A percentile compares a stretch with the other conserved stretches of the same genome.
Evolutionary conservation across 257 asterid genomes (phyloP).

Genomic region (Primulina huaijiensis): DNA sequence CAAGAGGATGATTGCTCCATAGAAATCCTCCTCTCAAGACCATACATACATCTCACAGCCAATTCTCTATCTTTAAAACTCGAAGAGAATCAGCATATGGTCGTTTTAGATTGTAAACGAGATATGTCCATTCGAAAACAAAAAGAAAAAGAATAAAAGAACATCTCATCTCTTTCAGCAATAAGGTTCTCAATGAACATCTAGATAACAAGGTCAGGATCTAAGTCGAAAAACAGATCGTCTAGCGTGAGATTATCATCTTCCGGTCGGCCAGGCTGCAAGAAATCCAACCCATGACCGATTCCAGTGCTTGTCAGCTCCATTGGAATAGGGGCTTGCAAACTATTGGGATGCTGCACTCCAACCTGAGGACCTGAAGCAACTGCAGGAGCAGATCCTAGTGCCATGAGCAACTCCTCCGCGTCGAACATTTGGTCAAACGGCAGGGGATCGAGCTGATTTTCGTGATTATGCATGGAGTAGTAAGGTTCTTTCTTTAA

Average conservation of each 20-base stretch:
- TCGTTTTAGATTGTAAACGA: neutral
- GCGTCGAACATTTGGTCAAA: slow-evolving; percentile 52
- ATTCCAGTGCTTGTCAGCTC: slow-evolving; percentile 19
- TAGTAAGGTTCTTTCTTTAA: slow-evolving; percentile 13
- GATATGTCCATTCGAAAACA: too few species aligned
- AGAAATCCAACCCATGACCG: slow-evolving; percentile 43
- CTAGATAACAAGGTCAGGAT: slow-evolving; percentile 28
- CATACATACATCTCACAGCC: slow-evolving; percentile 7
- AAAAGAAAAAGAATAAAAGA: neutral
- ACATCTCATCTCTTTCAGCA: neutral
- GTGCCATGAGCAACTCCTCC: slow-evolving; percentile 47
- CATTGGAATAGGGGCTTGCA: neutral
- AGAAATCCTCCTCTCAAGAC: neutral
- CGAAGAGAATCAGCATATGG: slow-evolving; percentile 16
- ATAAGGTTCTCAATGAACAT: neutral
- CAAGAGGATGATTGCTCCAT: neutral
- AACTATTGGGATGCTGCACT: slow-evolving; percentile 10
- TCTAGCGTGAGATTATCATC: slow-evolving; percentile 39
- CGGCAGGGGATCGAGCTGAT: slow-evolving; percentile 22
- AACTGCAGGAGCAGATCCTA: slow-evolving; percentile 18
- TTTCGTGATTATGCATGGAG: neutral
- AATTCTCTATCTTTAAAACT: slow-evolving; percentile 23
- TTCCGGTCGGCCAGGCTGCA: slow-evolving; percentile 58
- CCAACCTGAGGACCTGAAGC: slow-evolving; percentile 14
- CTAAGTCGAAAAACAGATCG: slow-evolving; percentile 41